phyloP scores from a whole-genome alignment of 2,329 filamentous ascomycete species.

The Stagonosporopsis cucurbitacearum region DNA sequence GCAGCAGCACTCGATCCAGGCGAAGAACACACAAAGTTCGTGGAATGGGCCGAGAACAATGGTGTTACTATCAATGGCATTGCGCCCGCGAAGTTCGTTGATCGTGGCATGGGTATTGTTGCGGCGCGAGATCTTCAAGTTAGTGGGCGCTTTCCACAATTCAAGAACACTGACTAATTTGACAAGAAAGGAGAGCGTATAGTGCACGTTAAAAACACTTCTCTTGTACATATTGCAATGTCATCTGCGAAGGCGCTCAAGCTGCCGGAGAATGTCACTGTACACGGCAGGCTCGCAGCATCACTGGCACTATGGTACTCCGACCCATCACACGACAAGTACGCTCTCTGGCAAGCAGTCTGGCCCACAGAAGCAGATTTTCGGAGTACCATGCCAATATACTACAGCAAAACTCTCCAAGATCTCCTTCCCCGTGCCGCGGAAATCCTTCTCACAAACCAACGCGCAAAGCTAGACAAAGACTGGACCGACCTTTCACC shows the following conservation, averaged over 20 bases:
- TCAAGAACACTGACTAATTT: conserved; percentile 24
- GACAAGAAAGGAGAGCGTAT: conserved; percentile 65
- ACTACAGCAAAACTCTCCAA: conserved; percentile 57
- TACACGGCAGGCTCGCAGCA: conserved; percentile 76
- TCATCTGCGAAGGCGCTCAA: conserved; percentile 56
- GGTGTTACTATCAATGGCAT: conserved; percentile 74
- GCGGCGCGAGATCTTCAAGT: conserved; percentile 72
- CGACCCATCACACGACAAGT: conserved; percentile 51
- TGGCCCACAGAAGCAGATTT: conserved; percentile 71
- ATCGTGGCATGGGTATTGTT: conserved; percentile 78
- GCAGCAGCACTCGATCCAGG: conserved; percentile 42
- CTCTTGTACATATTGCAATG: conserved; percentile 69
- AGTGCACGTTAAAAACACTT: conserved; percentile 67
- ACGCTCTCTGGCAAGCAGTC: conserved; percentile 67
- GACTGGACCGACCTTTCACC: conserved; percentile 57
- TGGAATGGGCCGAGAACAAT: conserved; percentile 69
- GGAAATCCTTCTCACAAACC: conserved; percentile 58
- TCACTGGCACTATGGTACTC: conserved; percentile 62
- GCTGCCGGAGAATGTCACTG: conserved; percentile 62
- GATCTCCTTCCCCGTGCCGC: conserved; percentile 48
- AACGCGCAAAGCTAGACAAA: conserved; percentile 59
- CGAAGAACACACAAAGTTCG: conserved; percentile 61
- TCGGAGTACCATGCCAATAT: conserved; percentile 61
- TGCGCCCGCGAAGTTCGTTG: conserved; percentile 69
- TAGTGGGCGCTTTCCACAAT: conserved; percentile 24